phyloP scores from a whole-genome alignment of 257 asterid species.

The Salvia rosmarinus region DNA sequence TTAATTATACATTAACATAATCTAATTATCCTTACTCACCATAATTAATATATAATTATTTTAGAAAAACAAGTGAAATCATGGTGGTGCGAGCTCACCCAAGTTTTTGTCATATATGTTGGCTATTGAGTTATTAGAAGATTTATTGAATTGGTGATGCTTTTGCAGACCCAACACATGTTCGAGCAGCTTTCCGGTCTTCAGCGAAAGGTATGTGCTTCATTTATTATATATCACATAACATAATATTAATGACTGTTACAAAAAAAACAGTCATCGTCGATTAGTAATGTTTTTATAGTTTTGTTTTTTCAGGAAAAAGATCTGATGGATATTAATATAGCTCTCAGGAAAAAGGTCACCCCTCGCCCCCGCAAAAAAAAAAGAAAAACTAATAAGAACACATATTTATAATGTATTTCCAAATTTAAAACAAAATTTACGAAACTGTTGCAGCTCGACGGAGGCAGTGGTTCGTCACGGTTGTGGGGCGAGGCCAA shows the following conservation, averaged over 20 bases:
- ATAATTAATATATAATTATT: no score
- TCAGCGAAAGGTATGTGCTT: conserved; percentile 35
- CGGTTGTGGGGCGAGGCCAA: conserved; percentile 1
- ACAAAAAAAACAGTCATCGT: neutral
- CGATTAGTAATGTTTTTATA: neutral
- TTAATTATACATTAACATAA: no score
- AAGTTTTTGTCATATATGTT: no score
- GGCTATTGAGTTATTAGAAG: conserved; percentile 1
- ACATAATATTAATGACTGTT: neutral
- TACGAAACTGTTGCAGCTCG: conserved; percentile 7
- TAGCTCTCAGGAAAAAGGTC: conserved; percentile 33
- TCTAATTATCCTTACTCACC: no score
- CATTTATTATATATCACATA: conserved; percentile 15
- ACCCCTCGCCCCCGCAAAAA: no score
- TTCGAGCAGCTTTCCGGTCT: conserved; percentile 38
- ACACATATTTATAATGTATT: neutral
- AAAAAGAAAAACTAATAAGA: neutral
- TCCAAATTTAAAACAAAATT: neutral
- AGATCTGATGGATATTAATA: conserved; percentile 35
- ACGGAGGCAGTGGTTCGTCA: conserved; percentile 14
- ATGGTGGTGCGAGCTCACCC: no score
- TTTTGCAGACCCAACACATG: conserved; percentile 37
- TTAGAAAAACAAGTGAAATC: no score
- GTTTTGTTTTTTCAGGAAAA: conserved; percentile 32
- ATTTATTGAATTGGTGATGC: neutral